Base-by-base conservation (phyloP, 2,329 filamentous ascomycete species). In the Chrysoporthe puriensis region DNA sequence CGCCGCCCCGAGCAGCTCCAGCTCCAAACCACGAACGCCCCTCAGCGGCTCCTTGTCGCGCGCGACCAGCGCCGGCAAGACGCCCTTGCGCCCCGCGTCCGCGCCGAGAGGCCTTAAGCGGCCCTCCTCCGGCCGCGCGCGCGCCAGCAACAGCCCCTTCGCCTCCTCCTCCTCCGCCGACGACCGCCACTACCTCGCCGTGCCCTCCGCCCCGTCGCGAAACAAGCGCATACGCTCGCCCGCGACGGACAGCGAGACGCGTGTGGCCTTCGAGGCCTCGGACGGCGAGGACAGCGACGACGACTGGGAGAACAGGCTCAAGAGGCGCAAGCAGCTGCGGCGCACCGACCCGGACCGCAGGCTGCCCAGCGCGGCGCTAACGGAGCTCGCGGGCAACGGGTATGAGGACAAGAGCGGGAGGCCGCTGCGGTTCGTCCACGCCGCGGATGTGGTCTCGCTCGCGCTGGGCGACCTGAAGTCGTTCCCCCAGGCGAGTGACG, bases 401-500 rank as follows among this genome's bases (percentile, higher is more conserved):
- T 65, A 66, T 26, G 52, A 61, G 16, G 56, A 62, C 48, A 79
- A 78, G 65, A 82, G 83, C 3, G 85, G 84, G 52, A 78, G 80
- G 52, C 78, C 78, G 34, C 76, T 82, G 46, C 75, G 77, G 44
- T 83, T 90, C 67, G 84, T 90, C 40, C 87, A 90, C 72, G 87
- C 87, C 4, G 83, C 83, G 4, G 81, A 88, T 71, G 82, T 90
- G 32, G 84, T 84, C 48, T 86, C 81, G 57, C 76, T 84, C 32
- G 78, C 81, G 64, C 79, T 82, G 6, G 84, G 83, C 54, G 87
- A 84, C 68, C 82, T 83, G 40, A 82, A 83, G 0, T 82, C 83
- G 14, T 79, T 86, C 43, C 66, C 68, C 68, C 81, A 82, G 50
- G 80, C 83, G 2, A 78, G 80, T 60, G 79, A 82, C 60, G 82